Base-by-base conservation (phyloP, 208 protist genomes). In the Porcisia hertigi region DNA sequence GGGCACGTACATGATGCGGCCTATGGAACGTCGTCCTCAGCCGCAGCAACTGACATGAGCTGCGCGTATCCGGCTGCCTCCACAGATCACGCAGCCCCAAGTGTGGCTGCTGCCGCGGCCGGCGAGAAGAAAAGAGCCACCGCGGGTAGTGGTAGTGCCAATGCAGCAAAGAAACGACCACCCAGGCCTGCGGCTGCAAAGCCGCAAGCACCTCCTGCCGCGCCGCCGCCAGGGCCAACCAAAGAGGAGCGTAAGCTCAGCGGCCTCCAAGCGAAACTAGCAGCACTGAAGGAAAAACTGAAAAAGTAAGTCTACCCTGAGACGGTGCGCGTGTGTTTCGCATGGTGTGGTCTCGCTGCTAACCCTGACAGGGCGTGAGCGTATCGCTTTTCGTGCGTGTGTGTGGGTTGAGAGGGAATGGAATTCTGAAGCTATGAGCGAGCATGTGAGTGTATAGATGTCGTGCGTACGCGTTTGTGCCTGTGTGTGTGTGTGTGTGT, bases 241-340 rank as follows among this genome's bases (percentile, higher is more conserved):
- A 97, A 93, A 77, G 88, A 94, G 73, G 93, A 95, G 71, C 74
- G 87, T 14, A 97, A 97, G 77, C 85, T 97, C 20, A 88, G 80
- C 23, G 91, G 90, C 11, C 81, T 97, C 52, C 91, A 97, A 80
- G 91, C 93, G n/a, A 92, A 91, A 70, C 74, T 97, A 9, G 84
- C 83, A 5, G 89, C 90, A 9, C 84, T 97, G 30, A 88, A 92
- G 69, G 85, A 87, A 34, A 97, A 95, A 76, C 89, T 97, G 78
- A 87, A 92, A 53, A 92, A 90, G 76, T 84, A 53, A 75, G 69
- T 20, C 69, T 49, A 30, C 20, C 1, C 25, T 30, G 41, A 16
- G 16, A 8, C 23, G 20, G 23, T 52, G 63, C 41, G 63, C 18
- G 14, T 67, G 41, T 34, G 63, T 47, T 52, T 0, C 11, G 23